Evolutionary conservation across 208 protist species (phyloP).

Genomic region (Crithidia sp.): DNA sequence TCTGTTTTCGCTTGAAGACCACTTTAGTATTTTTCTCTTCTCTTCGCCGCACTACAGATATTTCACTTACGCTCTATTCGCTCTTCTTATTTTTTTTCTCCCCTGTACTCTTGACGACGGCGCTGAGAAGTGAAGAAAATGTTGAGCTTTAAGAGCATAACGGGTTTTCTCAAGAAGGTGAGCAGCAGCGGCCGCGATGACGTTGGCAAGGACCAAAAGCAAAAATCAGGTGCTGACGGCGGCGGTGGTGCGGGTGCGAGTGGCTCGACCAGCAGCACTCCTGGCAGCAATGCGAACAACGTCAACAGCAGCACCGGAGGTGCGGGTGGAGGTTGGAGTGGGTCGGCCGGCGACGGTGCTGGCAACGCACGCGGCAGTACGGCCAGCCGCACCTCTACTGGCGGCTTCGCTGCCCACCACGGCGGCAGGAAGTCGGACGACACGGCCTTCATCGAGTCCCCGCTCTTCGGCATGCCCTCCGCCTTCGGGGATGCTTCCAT

Average conservation of each 20-base stretch:
- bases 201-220: slow-evolving; percentile 11
- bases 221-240: not conserved
- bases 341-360: not conserved
- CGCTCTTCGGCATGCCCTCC: slow-evolving; percentile 28
- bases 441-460: slow-evolving; percentile 22
- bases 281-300: slow-evolving; percentile 1
- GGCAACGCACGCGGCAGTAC: not conserved
- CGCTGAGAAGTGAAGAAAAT: slow-evolving; percentile 31
- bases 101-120: not conserved
- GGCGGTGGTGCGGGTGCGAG: not conserved
- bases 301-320: not conserved
- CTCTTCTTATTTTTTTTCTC: too few species aligned
- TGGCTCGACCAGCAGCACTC: not conserved
- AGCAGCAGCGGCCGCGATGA: slow-evolving; percentile 32
- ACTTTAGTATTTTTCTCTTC: too few species aligned
- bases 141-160: slow-evolving; percentile 65
- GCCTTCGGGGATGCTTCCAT: slow-evolving; percentile 38
- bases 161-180: slow-evolving; percentile 60
- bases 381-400: not conserved
- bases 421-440: slow-evolving; percentile 11
- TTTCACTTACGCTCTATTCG: too few species aligned
- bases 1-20: too few species aligned
- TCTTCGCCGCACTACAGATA: too few species aligned
- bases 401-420: not conserved
- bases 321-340: not conserved